A percentile compares a stretch with the other conserved stretches of the same genome.
Conservation (phyloP, 106 monocot species). For the Dendrobium catenatum region DNA sequence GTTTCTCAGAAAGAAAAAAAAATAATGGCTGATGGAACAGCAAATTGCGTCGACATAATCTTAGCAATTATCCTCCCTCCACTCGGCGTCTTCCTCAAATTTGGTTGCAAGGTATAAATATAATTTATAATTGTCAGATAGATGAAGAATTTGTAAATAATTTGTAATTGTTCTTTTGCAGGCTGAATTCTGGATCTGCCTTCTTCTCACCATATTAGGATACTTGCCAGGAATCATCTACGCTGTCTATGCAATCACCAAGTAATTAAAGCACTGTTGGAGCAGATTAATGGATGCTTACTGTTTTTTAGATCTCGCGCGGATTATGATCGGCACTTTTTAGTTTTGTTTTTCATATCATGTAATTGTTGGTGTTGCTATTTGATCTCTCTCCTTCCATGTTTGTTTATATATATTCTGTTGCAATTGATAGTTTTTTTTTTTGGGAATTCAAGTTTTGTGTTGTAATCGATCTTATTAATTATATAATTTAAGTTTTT, state of each 20-base stretch:
- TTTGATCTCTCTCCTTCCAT: too few relatives aligned
- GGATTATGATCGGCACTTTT: too few relatives aligned
- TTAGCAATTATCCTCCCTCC: slow-evolving; percentile 21
- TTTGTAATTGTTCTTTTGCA: background rate
- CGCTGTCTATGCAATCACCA: slow-evolving; percentile 8
- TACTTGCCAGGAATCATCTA: slow-evolving; percentile 13
- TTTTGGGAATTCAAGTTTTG: too few relatives aligned
- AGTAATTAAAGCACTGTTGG: background rate
- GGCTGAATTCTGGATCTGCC: slow-evolving; percentile 13
- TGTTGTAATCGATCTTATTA: too few relatives aligned
- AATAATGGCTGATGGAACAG: slow-evolving; percentile 2
- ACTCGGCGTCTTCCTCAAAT: slow-evolving; percentile 18
- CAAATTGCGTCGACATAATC: slow-evolving; percentile 14
- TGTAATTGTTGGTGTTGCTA: too few relatives aligned
- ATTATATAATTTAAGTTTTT: too few relatives aligned
- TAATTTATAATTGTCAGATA: background rate
- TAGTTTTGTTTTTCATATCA: too few relatives aligned
- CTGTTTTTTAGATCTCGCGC: too few relatives aligned
- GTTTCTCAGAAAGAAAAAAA: background rate
- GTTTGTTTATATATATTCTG: too few relatives aligned
- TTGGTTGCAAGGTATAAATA: slow-evolving; percentile 14
- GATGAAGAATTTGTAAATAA: background rate
- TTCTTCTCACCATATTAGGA: slow-evolving; percentile 7
- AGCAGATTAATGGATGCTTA: background rate
- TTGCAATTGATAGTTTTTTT: too few relatives aligned